Evolutionary conservation across 2,329 filamentous ascomycete species (phyloP).

Genomic region (Colletotrichum coccodes): DNA sequence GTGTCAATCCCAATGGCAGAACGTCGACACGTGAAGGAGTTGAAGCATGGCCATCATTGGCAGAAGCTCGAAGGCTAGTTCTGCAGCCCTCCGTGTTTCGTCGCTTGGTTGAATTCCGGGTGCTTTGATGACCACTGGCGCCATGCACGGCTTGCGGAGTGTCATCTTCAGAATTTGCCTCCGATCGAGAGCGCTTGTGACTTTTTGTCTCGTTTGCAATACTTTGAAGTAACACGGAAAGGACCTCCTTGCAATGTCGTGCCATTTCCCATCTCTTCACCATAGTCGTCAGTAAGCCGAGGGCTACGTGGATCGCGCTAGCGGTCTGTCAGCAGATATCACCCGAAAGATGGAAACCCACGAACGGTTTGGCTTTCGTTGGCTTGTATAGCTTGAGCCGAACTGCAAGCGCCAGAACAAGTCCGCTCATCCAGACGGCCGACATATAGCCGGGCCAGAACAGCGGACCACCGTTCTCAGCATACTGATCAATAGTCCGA

Average conservation of each 20-base stretch:
- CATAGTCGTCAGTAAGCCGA: conserved; percentile 9
- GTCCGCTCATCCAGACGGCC: conserved; percentile 48
- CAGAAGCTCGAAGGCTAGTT: not conserved
- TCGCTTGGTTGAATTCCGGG: not conserved
- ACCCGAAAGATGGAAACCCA: not conserved
- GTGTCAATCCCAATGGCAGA: no score
- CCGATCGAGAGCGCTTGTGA: not conserved
- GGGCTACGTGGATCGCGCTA: conserved; percentile 5
- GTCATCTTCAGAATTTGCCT: not conserved
- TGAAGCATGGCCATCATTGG: not conserved
- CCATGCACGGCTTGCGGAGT: not conserved
- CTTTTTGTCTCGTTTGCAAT: not conserved
- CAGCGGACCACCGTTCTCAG: conserved; percentile 11
- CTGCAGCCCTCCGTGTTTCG: not conserved
- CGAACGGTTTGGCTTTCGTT: conserved; percentile 4
- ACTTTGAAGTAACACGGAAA: conserved; percentile 5
- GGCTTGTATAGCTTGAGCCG: conserved; percentile 10
- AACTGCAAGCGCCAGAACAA: conserved; percentile 45
- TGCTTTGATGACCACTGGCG: not conserved
- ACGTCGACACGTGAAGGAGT: not conserved
- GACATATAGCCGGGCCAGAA: conserved; percentile 47
- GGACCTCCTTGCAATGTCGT: conserved; percentile 25
- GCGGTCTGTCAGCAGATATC: not conserved
- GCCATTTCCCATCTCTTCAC: conserved; percentile 19
- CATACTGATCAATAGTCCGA: conserved; percentile 10